Base-by-base conservation (phyloP, 202 grass and related monocot genomes). In the Cymbopogon flexuosus region DNA sequence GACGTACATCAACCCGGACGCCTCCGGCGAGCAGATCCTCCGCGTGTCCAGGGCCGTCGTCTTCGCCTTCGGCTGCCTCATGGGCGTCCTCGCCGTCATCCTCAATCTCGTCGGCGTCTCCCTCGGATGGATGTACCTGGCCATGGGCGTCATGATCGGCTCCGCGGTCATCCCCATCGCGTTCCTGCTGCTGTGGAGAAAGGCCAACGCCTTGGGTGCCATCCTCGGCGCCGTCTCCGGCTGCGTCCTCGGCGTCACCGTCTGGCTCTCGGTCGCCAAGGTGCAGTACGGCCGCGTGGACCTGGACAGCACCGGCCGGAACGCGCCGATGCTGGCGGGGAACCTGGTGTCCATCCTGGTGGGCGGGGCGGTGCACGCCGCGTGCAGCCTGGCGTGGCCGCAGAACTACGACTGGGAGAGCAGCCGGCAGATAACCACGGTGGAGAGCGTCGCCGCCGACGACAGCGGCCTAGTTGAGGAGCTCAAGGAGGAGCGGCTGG, bases 71-170 rank as follows among this genome's bases (percentile, higher is more conserved):
- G 94, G 94, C 4, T 81, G 87, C 45, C 84, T 87, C 65, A 97
- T 94, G 89, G 94, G 91, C 77, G 87, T 90, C 34, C 83, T 97
- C 3, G 94, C 91, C 4, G 94, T 89, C 64, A 81, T 97, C 57
- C 87, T 97, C 71, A 97, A 94, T 86, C 51, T 92, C 24, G 91
- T 62, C 1, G 87, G 91, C 27, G 89, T 97, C 30, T 97, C 94
- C 24, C 91, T 97, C 5, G 89, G 91, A 2, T 94, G 94, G 91
- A 92, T 97, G 94, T 97, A 97, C 80, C 91, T 97, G 18, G 91
- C 91, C 75, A 97, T 92, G 94, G 94, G 94, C 24, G 87, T 97
- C 30, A 41, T 97, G 27, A 87, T 97, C 1, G 94, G 94, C 56
- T 97, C 94, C 42, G 94, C 91, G 1, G 94, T 94, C 35, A 72